Conservation (phyloP, 2,329 filamentous ascomycete species). For the Pseudohalonectria lignicola region DNA sequence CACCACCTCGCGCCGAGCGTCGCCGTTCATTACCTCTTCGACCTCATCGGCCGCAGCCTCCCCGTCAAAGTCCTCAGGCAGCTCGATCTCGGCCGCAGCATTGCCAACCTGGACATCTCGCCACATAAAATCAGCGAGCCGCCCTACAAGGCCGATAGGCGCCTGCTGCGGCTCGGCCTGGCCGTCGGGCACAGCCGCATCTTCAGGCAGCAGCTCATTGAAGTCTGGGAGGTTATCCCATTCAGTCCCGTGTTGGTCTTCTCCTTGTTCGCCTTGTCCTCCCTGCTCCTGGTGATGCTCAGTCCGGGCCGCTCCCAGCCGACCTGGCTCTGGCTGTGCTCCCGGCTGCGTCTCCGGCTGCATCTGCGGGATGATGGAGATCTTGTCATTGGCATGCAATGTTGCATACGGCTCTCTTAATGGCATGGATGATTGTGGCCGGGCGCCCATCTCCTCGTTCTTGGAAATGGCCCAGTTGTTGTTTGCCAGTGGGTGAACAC, state of each 20-base stretch:
- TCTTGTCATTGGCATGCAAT: no score
- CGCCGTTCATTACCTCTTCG: no score
- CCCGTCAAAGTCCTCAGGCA: no score
- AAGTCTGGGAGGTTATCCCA: slow-evolving; percentile 4
- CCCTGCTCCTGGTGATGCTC: neutral
- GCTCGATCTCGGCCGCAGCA: neutral
- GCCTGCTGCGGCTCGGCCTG: slow-evolving; percentile 9
- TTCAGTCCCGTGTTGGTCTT: no score
- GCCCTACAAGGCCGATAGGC: slow-evolving; percentile 26
- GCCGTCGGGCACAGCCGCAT: neutral
- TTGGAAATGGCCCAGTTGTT: slow-evolving; percentile 58
- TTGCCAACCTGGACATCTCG: slow-evolving; percentile 33
- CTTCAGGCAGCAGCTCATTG: slow-evolving; percentile 1
- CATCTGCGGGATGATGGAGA: no score
- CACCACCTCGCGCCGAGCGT: neutral
- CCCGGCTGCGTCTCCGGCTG: no score
- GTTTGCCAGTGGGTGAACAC: slow-evolving; percentile 41
- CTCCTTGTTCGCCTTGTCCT: neutral
- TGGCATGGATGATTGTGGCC: no score
- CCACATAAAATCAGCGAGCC: slow-evolving; percentile 52
- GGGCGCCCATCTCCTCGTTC: no score
- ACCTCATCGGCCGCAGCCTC: no score
- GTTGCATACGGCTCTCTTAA: no score
- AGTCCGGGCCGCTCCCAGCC: no score
- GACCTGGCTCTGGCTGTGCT: no score